phyloP scores from a whole-genome alignment of 108 stramenopile species.

The Cylindrotheca closterium region DNA sequence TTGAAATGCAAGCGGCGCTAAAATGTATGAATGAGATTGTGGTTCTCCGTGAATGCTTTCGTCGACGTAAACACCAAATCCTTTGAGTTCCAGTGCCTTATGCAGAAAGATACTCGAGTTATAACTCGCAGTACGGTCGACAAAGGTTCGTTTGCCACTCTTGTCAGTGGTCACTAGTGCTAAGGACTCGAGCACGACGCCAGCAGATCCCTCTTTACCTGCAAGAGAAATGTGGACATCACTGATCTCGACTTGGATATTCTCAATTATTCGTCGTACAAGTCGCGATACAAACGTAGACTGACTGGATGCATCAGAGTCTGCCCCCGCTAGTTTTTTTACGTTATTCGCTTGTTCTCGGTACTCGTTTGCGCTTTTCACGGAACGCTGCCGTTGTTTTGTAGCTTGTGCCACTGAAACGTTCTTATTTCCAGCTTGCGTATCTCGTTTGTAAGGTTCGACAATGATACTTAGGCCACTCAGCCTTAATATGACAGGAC shows the following conservation, averaged over 20 bases:
- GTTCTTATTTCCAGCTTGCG: conserved; percentile 10
- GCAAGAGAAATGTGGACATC: conserved; percentile 65
- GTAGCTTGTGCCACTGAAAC: conserved; percentile 7
- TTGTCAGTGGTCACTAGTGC: conserved; percentile 70
- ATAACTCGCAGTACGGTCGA: conserved; percentile 54
- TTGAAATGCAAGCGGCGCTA: conserved; percentile 74
- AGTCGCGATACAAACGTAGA: conserved; percentile 61
- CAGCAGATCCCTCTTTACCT: conserved; percentile 51
- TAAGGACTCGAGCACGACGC: conserved; percentile 60
- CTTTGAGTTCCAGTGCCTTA: conserved; percentile 65
- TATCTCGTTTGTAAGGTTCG: conserved; percentile 50
- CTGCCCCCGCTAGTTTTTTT: conserved; percentile 43
- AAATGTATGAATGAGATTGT: conserved; percentile 48
- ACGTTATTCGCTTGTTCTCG: conserved; percentile 56
- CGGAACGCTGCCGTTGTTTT: conserved; percentile 36
- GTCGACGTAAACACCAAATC: conserved; percentile 75
- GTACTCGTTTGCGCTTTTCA: conserved; percentile 42
- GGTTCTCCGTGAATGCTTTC: conserved; percentile 20
- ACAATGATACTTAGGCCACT: conserved; percentile 58
- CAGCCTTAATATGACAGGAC: conserved; percentile 71
- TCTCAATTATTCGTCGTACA: conserved; percentile 78
- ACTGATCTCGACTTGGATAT: conserved; percentile 79
- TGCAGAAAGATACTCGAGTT: conserved; percentile 60
- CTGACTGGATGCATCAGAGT: conserved; percentile 2
- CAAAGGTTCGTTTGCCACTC: conserved; percentile 62